phyloP scores from a whole-genome alignment of 2,329 filamentous ascomycete species.

The Scytalidium lignicola region DNA sequence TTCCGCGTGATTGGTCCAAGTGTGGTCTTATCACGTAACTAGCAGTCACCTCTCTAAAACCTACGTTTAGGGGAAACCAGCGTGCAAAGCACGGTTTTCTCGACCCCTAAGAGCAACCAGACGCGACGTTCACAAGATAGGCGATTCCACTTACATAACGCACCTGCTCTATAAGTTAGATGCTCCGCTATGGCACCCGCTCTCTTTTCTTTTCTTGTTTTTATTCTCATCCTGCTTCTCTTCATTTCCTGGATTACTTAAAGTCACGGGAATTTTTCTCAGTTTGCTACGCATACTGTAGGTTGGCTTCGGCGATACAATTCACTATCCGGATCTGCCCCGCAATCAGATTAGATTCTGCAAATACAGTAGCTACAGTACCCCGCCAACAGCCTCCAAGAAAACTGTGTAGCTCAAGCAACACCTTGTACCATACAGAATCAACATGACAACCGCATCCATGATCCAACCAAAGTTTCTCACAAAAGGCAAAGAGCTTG shows the following conservation, averaged over 20 bases:
- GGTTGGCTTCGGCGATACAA: no score
- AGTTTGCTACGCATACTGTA: no score
- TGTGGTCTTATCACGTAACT: neutral
- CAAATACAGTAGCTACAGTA: no score
- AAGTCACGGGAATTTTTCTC: neutral
- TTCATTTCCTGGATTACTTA: neutral
- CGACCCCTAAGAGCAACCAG: no score
- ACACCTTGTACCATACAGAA: neutral
- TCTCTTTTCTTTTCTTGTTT: neutral
- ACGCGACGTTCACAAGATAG: neutral
- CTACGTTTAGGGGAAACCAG: neutral
- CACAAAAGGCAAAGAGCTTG: constrained; percentile 70
- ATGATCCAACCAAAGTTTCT: constrained; percentile 62
- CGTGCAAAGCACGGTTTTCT: no score
- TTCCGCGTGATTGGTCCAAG: neutral
- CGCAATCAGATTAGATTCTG: no score
- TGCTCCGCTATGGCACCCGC: neutral
- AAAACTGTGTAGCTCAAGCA: neutral
- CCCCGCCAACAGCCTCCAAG: constrained; percentile 4
- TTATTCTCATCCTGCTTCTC: neutral
- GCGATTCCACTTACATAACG: neutral
- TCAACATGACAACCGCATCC: constrained; percentile 26
- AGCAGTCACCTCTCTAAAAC: neutral
- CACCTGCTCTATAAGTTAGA: neutral
- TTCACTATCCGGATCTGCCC: no score